Evolutionary conservation across 2,329 filamentous ascomycete genomes (phyloP), one percentile per base, ranked within the genome.

Genomic region (Bipolaris sorokiniana): DNA sequence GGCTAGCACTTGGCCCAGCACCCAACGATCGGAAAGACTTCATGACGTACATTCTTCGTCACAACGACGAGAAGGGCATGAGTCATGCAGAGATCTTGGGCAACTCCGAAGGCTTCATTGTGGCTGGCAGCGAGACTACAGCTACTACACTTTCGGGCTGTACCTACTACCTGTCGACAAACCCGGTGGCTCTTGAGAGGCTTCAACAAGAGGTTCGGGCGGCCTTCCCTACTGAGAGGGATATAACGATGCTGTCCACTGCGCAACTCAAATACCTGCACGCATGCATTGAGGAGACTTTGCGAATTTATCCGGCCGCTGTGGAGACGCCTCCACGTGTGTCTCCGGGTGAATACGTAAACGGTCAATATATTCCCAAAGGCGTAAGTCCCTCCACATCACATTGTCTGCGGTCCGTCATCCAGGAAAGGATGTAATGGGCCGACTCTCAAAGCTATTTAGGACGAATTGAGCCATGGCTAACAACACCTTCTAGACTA

Each of bases 51-150:
- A n/a, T n/a, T n/a, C n/a, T n/a, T n/a, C n/a, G n/a, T n/a, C n/a
- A n/a, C n/a, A n/a, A n/a, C n/a, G n/a, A n/a, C n/a, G n/a, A 31
- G 3, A 68, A 64, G 22, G 58, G 58, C 0, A 6, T 75, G n/a
- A 63, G 63, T 0, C 55, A 57, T 9, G 64, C 55, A 1, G 77
- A 80, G 41, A 74, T 81, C 38, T 64, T 74, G 36, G 48, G 64
- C 4, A 78, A 76, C 42, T 63, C 71, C 1, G 54, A 65, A 3
- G 48, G 72, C 3, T 65, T 80, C 40, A 68, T 80, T 5, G 54
- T 75, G 2, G 80, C 77, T 0, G 81, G 81, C 0, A 77, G 72
- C 4, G 80, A 83, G 53, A 83, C 81, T 0, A 82, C 80, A 0
- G 80, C 80, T 0, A 80, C 80, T 0, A 65, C 76, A 2, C 65